phyloP scores from a whole-genome alignment of 2,329 filamentous ascomycete species.

The Eutypa lata region DNA sequence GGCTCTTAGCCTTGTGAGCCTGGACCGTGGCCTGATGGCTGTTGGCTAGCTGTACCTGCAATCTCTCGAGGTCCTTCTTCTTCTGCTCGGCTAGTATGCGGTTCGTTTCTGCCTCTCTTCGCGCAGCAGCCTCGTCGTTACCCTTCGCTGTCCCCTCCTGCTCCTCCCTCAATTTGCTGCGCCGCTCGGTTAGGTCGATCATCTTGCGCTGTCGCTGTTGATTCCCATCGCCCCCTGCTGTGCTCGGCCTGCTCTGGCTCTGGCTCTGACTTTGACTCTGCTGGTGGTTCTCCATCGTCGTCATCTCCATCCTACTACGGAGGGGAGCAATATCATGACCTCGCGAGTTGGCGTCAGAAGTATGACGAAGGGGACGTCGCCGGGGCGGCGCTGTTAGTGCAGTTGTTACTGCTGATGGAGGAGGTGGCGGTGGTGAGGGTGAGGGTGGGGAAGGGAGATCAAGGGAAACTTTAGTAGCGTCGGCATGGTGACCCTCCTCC shows the following conservation, averaged over 20 bases:
- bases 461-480: slow-evolving; percentile 3
- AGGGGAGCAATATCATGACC: background rate
- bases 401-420: background rate
- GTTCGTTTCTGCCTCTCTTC: slow-evolving; percentile 45
- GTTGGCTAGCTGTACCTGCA: slow-evolving; percentile 40
- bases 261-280: slow-evolving; percentile 2
- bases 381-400: slow-evolving; percentile 6
- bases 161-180: slow-evolving; percentile 14
- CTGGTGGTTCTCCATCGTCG: background rate
- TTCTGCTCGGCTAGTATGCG: slow-evolving; percentile 48
- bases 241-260: slow-evolving; percentile 13
- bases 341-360: background rate
- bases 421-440: background rate
- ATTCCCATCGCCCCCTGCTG: slow-evolving; percentile 14
- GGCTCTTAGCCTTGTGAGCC: slow-evolving; percentile 32
- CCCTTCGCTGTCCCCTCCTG: slow-evolving; percentile 27
- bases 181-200: slow-evolving; percentile 15
- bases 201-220: slow-evolving; percentile 15
- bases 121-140: slow-evolving; percentile 37
- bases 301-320: slow-evolving; percentile 7
- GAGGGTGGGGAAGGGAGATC: slow-evolving; percentile 1
- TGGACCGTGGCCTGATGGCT: slow-evolving; percentile 23
- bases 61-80: slow-evolving; percentile 44
- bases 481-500: slow-evolving; percentile 6
- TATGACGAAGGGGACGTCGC: slow-evolving; percentile 19